Base-by-base conservation (phyloP, 73 alveolate genomes). In the Symbiodinium pilosum region DNA sequence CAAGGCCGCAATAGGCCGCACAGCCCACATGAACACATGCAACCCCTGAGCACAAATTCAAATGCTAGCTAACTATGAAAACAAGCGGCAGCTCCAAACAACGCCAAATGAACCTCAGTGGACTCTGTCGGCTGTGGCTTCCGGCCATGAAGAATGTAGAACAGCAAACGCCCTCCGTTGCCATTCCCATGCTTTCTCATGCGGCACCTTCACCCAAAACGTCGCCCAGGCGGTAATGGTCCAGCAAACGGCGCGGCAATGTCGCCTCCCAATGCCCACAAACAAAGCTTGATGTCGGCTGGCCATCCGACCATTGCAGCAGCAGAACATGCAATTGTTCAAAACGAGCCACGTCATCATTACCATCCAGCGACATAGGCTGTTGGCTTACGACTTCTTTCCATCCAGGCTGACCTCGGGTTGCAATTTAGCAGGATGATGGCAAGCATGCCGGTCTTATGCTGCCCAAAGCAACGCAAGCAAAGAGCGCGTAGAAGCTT, bases 141-240 rank as follows among this genome's bases (percentile, higher is more conserved):
- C 21, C 59, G 59, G 59, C 59, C 6, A 4, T 38, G 12, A 28
- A 18, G 5, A 64, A 38, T 64, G 39, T 64, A 24, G 21, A 20
- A 34, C 39, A 28, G 0, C 6, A 7, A 64, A 64, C 9, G 1
- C 30, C 7, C 28, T 16, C 11, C 0, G 30, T 20, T 56, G 73
- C 41, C 42, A 30, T 38, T 3, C 8, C 38, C 4, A 14, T 9
- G 18, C 52, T 12, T 1, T 44, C 2, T 3, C 2, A 0, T 8
- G 7, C 44, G 40, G 81, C 3, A 4, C 94, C 95, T 89, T 89
- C 95, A 3, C 95, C 95, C 56, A 89, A 59, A 40, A 89, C 75
- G 16, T 44, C 41, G 7, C 86, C 87, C 30, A 89, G 87, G 26
- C 71, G 64, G 51, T 89, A 89, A 16, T 89, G 95, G 83, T 89